A percentile compares a stretch with the other conserved stretches of the same genome.
These are phyloP conservation scores for Penicillium longicatenatum DNA, from an alignment of 495 filamentous ascomycete genomes.

Conservation along the genomic window DNA sequence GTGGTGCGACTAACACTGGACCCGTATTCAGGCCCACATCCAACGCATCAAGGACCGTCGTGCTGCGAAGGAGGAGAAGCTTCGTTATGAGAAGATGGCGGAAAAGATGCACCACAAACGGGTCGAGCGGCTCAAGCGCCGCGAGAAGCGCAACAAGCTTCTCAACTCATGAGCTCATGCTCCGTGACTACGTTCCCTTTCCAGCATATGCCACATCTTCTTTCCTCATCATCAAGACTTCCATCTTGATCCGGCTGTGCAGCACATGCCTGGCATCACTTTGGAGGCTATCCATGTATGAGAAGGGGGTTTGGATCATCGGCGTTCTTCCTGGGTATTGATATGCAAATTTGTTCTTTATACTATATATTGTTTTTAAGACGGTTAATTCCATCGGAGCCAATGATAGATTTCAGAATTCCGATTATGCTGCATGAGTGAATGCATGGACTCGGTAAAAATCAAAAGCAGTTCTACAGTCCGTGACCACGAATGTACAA, in stretches of 20 bases:
- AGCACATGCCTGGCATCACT: neutral
- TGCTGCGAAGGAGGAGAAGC: slow-evolving; percentile 88
- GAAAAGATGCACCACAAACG: slow-evolving; percentile 97
- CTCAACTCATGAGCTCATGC: slow-evolving; percentile 63
- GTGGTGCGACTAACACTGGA: neutral
- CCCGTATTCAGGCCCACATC: slow-evolving; percentile 60
- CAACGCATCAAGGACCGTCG: slow-evolving; percentile 79
- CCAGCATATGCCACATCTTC: slow-evolving; percentile 12
- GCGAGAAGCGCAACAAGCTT: slow-evolving; percentile 97
- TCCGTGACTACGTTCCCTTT: neutral
- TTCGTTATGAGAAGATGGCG: slow-evolving; percentile 89
- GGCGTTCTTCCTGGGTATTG: slow-evolving; percentile 19
- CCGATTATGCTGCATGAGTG: neutral
- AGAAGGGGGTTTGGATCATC: slow-evolving; percentile 13
- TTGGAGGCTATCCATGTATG: neutral
- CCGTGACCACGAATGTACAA: neutral
- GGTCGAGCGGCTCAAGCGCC: slow-evolving; percentile 86
- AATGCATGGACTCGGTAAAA: neutral
- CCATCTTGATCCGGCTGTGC: neutral
- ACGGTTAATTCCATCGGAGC: neutral
- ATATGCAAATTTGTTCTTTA: neutral
- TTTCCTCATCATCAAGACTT: neutral
- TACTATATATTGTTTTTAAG: neutral
- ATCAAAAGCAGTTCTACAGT: neutral
- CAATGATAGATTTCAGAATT: neutral